Evolutionary conservation across 176 grass and related monocot genomes (phyloP).

Genomic region (Raddia distichophylla): DNA sequence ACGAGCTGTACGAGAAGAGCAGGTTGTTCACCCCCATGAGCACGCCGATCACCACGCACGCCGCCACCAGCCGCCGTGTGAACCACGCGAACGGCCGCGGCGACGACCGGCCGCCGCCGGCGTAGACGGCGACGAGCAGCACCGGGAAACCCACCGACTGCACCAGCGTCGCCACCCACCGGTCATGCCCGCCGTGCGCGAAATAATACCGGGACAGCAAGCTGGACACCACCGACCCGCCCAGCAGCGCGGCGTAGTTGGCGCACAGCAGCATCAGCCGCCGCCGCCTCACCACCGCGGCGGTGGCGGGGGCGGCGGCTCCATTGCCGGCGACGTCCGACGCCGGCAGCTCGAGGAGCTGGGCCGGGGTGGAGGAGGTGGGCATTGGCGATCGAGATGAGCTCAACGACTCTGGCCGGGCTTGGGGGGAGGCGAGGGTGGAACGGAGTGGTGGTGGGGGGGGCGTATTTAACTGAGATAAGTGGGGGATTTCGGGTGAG

Average conservation of each 20-base stretch:
- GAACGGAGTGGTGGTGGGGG: conserved; percentile 22
- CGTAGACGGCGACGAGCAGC: conserved; percentile 67
- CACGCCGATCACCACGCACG: conserved; percentile 69
- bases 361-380: conserved; percentile 29
- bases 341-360: conserved; percentile 38
- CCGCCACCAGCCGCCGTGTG: conserved; percentile 49
- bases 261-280: conserved; percentile 42
- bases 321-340: not conserved
- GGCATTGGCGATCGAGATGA: conserved; percentile 42
- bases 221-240: conserved; percentile 74
- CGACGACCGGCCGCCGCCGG: conserved; percentile 33
- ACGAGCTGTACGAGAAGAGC: conserved; percentile 76
- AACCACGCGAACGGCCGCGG: conserved; percentile 58
- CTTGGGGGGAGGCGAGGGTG: conserved; percentile 19
- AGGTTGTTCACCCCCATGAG: conserved; percentile 95
- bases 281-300: conserved; percentile 22
- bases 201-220: conserved; percentile 94
- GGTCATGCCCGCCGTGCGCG: conserved; percentile 66
- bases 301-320: not conserved
- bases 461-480: conserved; percentile 59
- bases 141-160: conserved; percentile 89
- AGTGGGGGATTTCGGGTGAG: conserved; percentile 47
- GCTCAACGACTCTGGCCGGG: not conserved
- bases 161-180: conserved; percentile 90
- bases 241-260: conserved; percentile 73